phyloP scores from a whole-genome alignment of 176 grass and related monocot genomes.

The Cenchrus americanus region DNA sequence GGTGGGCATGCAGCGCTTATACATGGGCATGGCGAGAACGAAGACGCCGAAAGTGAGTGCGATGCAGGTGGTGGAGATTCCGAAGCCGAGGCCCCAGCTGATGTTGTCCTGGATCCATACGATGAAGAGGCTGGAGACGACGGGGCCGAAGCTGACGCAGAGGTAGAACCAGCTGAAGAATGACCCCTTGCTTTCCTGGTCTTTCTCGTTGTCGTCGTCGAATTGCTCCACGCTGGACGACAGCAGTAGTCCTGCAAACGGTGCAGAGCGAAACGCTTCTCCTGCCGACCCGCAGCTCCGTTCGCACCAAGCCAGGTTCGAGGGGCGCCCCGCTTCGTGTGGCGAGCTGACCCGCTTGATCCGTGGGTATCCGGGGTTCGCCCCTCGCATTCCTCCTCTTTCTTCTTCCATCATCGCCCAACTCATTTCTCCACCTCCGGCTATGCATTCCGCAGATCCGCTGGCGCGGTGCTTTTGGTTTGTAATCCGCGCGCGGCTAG shows the following conservation, averaged over 20 bases:
- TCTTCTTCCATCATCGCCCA: too few species aligned
- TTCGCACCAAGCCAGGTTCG: too few species aligned
- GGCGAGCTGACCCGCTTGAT: too few species aligned
- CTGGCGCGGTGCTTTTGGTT: too few species aligned
- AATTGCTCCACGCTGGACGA: conserved; percentile 79
- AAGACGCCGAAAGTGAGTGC: conserved; percentile 61
- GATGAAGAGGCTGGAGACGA: conserved; percentile 60
- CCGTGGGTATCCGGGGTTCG: too few species aligned
- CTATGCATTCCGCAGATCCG: too few species aligned
- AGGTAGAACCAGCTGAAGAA: conserved; percentile 90
- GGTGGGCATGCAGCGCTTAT: conserved; percentile 51
- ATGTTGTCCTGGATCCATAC: conserved; percentile 77
- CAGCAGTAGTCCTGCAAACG: conserved; percentile 22
- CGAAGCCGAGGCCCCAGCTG: conserved; percentile 70
- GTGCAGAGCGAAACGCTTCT: too few species aligned
- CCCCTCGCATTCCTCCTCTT: too few species aligned
- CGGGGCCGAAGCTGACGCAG: conserved; percentile 59
- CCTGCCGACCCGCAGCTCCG: too few species aligned
- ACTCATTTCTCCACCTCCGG: too few species aligned
- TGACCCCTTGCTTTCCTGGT: conserved; percentile 51
- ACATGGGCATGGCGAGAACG: conserved; percentile 56
- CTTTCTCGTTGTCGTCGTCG: conserved; percentile 51
- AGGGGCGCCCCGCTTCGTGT: too few species aligned
- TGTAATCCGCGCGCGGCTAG: too few species aligned
- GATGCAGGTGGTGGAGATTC: conserved; percentile 63